Conservation (phyloP, 2,329 filamentous ascomycete genomes). For the Cladosporium colombiae region DNA sequence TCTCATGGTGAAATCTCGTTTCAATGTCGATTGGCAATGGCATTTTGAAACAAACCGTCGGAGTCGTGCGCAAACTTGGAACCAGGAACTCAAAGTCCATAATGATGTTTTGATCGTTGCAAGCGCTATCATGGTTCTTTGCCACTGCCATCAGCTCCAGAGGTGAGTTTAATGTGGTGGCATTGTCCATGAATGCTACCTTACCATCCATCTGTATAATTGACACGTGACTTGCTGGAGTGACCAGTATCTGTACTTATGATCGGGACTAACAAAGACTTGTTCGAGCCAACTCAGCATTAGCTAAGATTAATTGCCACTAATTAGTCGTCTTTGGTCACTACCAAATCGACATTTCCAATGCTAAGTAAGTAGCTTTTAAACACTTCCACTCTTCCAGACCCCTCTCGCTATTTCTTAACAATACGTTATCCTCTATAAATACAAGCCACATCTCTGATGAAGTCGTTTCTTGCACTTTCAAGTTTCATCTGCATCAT, state of each 20-base stretch:
- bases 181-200: background rate
- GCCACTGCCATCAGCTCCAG: background rate
- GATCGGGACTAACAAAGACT: background rate
- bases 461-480: conserved; percentile 39
- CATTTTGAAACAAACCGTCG: background rate
- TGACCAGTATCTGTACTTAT: background rate
- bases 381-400: conserved; percentile 10
- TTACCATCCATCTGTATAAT: background rate
- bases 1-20: background rate
- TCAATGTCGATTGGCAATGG: background rate
- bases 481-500: conserved; percentile 46
- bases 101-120: background rate
- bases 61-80: background rate
- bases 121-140: background rate
- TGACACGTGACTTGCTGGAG: background rate
- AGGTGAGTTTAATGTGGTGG: background rate
- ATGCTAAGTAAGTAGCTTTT: conserved; percentile 13
- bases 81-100: background rate
- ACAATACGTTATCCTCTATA: conserved; percentile 31
- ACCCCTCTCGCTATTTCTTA: conserved; percentile 6
- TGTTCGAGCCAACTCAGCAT: background rate
- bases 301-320: background rate
- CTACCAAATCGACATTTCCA: conserved; percentile 8
- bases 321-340: conserved; percentile 1
- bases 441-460: conserved; percentile 35